Conservation (phyloP, 495 filamentous ascomycete species). For the Aeminium ludgeri region DNA sequence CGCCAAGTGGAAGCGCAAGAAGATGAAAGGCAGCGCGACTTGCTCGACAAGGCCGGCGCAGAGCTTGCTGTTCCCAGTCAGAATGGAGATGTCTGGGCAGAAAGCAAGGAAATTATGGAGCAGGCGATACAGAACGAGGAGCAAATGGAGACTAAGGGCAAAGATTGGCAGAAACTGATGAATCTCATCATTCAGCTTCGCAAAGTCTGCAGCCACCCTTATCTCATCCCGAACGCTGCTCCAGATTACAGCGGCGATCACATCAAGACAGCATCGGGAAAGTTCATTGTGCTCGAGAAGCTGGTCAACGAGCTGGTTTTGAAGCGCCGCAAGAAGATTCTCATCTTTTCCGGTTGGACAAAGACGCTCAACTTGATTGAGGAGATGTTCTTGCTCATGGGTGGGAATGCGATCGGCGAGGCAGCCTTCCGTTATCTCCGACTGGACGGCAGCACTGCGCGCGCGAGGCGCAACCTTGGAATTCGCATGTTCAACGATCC, state of each 20-base stretch:
- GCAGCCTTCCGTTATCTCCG: slow-evolving; percentile 34
- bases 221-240: slow-evolving; percentile 35
- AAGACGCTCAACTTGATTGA: slow-evolving; percentile 43
- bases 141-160: slow-evolving; percentile 7
- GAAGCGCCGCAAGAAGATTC: slow-evolving; percentile 39
- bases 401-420: slow-evolving; percentile 24
- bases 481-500: slow-evolving; percentile 41
- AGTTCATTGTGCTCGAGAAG: slow-evolving; percentile 48
- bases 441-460: slow-evolving; percentile 39
- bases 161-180: slow-evolving; percentile 38
- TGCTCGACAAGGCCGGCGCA: slow-evolving; percentile 16
- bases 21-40: slow-evolving; percentile 12
- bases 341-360: slow-evolving; percentile 49
- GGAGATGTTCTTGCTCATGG: slow-evolving; percentile 35
- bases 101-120: slow-evolving; percentile 30
- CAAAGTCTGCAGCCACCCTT: slow-evolving; percentile 50
- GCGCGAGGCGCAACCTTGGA: slow-evolving; percentile 39
- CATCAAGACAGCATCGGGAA: slow-evolving; percentile 40
- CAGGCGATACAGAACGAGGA: slow-evolving; percentile 30
- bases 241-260: slow-evolving; percentile 35
- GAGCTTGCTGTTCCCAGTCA: slow-evolving; percentile 12
- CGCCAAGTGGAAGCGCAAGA: slow-evolving; percentile 22
- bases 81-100: slow-evolving; percentile 28
- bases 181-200: slow-evolving; percentile 49
- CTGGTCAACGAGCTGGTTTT: slow-evolving; percentile 40